Evolutionary conservation across 768 basidiomycete genomes (phyloP), one percentile per base, ranked within the genome.

Genomic region (Sporobolomyces pararoseus): DNA sequence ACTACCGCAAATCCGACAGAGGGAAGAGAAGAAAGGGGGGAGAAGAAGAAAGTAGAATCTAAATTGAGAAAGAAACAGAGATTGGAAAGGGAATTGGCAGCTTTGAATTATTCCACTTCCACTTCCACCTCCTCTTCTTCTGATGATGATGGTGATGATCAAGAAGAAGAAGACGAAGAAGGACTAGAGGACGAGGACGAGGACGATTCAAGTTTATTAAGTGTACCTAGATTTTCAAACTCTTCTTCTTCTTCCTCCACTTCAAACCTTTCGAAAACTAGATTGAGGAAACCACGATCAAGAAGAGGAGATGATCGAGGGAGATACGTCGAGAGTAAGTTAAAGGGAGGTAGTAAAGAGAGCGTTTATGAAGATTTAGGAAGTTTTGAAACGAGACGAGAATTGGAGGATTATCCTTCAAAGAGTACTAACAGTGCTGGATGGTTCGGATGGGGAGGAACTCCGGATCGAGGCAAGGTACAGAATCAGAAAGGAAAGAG

Each of bases 401-500:
- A 17, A 21, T 7, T 17, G 47, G 21, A 49, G n/a, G 47, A 23
- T 10, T 49, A 49, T 5, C 17, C 14, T 13, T 7, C n/a, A 17
- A 49, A 49, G 47, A 21, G 39, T 42, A 42, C 39, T 9, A 42
- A 42, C 10, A 42, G 17, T 42, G 39, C 10, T 7, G 46, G 59
- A 6, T 44, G 59, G 59, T 61, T 44, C n/a, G 37, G 37, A 27
- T 42, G 27, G n/a, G 35, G 47, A 32, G n/a, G n/a, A n/a, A n/a
- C n/a, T n/a, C n/a, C n/a, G n/a, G n/a, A n/a, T n/a, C n/a, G n/a
- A n/a, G n/a, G n/a, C n/a, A n/a, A n/a, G n/a, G n/a, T n/a, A n/a
- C n/a, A n/a, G n/a, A n/a, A n/a, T n/a, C n/a, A n/a, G 23, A 47
- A 55, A 44, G 49, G 47, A 39, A 32, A 47, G 55, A 68, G 57